Conservation (phyloP, 345 rosid genomes). For the Corchorus capsularis region DNA sequence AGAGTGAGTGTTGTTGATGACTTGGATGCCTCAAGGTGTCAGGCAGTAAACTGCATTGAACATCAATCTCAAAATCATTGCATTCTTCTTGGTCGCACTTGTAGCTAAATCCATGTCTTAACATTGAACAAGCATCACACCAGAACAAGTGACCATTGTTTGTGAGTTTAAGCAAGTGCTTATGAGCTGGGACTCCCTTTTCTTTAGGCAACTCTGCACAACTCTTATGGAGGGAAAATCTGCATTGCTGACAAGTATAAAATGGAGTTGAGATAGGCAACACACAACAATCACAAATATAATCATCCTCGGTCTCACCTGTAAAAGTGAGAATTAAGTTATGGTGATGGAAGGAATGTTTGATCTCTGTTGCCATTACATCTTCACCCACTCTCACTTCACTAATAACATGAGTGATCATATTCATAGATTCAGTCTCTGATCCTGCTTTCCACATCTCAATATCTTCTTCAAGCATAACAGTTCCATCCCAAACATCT, state of each 20-base stretch:
- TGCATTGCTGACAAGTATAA: slow-evolving; percentile 25
- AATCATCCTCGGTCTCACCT: no score
- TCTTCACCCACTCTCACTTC: no score
- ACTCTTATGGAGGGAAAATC: slow-evolving; percentile 23
- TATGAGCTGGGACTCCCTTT: slow-evolving; percentile 14
- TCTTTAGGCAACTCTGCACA: slow-evolving; percentile 29
- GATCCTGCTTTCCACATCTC: no score
- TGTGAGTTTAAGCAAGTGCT: slow-evolving; percentile 9
- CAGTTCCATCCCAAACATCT: slow-evolving; percentile 30
- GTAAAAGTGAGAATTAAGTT: no score
- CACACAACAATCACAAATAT: no score
- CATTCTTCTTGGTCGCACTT: background rate
- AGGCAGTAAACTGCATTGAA: background rate
- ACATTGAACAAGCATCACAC: slow-evolving; percentile 8
- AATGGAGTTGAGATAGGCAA: no score
- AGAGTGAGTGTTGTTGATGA: slow-evolving; percentile 9
- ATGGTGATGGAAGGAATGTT: no score
- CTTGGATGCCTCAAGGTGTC: slow-evolving; percentile 10
- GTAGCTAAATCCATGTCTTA: slow-evolving; percentile 16
- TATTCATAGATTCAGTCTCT: background rate
- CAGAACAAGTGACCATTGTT: background rate
- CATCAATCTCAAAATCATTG: background rate
- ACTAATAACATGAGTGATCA: no score
- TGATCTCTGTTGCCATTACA: no score
- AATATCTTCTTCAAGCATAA: no score